Evolutionary conservation across 129 eudicot species (phyloP).

Genomic region (Arctium minus): DNA sequence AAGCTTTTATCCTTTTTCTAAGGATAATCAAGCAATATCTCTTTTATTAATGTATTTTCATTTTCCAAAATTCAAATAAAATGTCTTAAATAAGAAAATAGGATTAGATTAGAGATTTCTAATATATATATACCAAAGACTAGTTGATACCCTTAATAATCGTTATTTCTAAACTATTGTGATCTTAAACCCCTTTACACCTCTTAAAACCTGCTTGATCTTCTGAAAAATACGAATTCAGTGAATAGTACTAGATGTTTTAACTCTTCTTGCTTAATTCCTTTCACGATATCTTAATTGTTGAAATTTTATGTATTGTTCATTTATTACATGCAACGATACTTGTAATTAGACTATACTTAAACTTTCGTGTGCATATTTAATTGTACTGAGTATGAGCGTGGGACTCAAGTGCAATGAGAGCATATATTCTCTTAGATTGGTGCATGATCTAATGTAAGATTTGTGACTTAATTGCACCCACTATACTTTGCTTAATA

Average conservation of each 20-base stretch:
- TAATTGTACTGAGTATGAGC: not conserved
- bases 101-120: not conserved
- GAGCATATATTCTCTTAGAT: not conserved
- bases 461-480: not conserved
- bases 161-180: not conserved
- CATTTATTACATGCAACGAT: not conserved
- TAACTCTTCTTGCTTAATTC: too few relatives aligned
- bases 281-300: too few relatives aligned
- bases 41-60: too few relatives aligned
- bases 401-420: not conserved
- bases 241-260: too few relatives aligned
- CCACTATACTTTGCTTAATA: not conserved
- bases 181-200: not conserved
- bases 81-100: not conserved
- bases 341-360: not conserved
- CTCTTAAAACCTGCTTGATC: too few relatives aligned
- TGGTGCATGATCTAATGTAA: not conserved
- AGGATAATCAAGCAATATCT: not conserved
- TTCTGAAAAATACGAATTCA: too few relatives aligned
- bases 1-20: not conserved
- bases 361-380: not conserved
- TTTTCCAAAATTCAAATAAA: not conserved
- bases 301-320: not conserved
- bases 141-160: not conserved
- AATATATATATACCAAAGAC: too few relatives aligned